Evolutionary conservation across 192 early-diverging fungal species (phyloP).

Genomic region (Chytriomyces sp.): DNA sequence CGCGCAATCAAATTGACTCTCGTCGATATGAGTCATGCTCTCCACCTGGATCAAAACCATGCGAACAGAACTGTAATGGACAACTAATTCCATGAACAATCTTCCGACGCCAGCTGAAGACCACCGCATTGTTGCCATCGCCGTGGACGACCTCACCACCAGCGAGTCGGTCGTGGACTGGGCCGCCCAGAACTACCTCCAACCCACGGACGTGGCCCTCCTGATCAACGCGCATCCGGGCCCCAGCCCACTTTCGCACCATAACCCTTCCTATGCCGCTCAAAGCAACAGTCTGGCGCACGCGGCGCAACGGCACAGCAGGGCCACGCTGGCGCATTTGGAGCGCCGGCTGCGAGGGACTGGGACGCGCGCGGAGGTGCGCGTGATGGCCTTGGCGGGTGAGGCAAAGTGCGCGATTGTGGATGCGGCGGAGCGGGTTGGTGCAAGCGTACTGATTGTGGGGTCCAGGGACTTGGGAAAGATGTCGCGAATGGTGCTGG

Average conservation of each 20-base stretch:
- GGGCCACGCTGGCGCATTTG: too few species aligned
- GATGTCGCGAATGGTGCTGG: background rate
- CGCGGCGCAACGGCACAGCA: too few species aligned
- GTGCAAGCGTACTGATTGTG: background rate
- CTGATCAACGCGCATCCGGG: slow-evolving; percentile 23
- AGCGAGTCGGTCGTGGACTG: slow-evolving; percentile 33
- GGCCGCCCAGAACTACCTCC: slow-evolving; percentile 38
- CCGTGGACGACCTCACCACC: background rate
- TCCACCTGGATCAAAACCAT: too few species aligned
- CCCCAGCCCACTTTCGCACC: background rate
- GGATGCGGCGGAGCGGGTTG: too few species aligned
- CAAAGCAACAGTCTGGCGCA: too few species aligned
- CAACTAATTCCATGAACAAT: too few species aligned
- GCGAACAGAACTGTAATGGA: too few species aligned
- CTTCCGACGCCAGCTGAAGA: too few species aligned
- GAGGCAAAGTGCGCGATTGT: too few species aligned
- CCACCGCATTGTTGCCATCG: background rate
- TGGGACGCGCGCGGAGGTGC: background rate
- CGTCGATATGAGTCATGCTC: too few species aligned
- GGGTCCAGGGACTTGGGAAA: background rate
- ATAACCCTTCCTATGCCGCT: background rate
- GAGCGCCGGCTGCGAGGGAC: background rate
- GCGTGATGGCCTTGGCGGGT: too few species aligned
- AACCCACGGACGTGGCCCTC: slow-evolving; percentile 33
- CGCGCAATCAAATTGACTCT: too few species aligned